Evolutionary conservation across 768 basidiomycete species (phyloP), one percentile per base, ranked within the genome.

Genomic region (Cyclocybe aegerita): DNA sequence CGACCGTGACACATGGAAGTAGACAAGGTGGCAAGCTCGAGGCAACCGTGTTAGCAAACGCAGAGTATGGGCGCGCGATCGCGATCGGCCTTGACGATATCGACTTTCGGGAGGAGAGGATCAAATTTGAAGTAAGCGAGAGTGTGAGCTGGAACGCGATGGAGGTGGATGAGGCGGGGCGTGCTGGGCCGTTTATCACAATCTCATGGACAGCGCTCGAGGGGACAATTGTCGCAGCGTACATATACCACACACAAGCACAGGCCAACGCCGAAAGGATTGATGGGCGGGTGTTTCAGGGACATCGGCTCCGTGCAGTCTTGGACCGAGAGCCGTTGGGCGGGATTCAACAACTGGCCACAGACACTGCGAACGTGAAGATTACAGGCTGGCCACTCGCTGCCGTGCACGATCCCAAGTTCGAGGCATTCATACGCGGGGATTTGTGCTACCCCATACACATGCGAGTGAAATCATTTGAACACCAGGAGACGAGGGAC

Each of bases 151-250:
- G 67, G 9, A 70, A 71, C 35, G 69, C 71, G 6, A 80, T 81
- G 80, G 73, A 59, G 14, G 65, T 62, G n/a, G n/a, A n/a, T n/a
- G n/a, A n/a, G 7, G 55, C 66, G 2, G n/a, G n/a, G n/a, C 65
- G 65, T 2, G 67, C 69, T 31, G 38, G 62, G 4, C 68, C 80
- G 9, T 66, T 71, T 35, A 58, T 85, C 44, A 73, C 71, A 0
- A 70, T 85, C 39, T 74, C 72, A 9, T 87, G 83, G 80, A 69
- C 63, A 5, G 64, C 66, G 0, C 82, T 82, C 1, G 78, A 75
- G 12, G 58, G 59, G 4, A 63, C 72, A 1, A 74, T 77, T 51
- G 54, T 78, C n/a, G 81, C 70, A 0, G 70, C 67, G 3, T 86
- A 78, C 53, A 5, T 43, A 4, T 62, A 64, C 5, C 55, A 67